Conservation (phyloP, 805 yeast genomes). For the Hanseniaspora hatyaiensis region DNA sequence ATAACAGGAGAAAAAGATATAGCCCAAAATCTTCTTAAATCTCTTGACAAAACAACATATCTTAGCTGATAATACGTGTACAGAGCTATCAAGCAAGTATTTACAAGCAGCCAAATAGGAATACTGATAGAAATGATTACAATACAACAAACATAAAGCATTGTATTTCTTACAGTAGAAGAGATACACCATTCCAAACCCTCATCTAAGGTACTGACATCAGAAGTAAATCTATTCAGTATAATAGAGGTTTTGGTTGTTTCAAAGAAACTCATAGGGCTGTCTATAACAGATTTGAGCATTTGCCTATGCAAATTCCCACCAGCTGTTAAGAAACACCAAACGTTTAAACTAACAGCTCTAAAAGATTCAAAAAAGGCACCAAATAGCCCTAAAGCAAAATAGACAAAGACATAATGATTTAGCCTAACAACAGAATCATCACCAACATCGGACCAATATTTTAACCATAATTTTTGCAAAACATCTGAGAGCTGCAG, state of each 20-base stretch:
- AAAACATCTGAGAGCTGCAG: slow-evolving; percentile 32
- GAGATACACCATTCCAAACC: slow-evolving; percentile 51
- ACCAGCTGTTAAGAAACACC: slow-evolving; percentile 50
- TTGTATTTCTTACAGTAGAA: slow-evolving; percentile 45
- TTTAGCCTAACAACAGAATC: slow-evolving; percentile 29
- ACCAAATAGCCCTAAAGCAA: slow-evolving; percentile 44
- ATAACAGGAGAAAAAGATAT: slow-evolving; percentile 57
- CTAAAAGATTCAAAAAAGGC: slow-evolving; percentile 53
- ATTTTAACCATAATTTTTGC: slow-evolving; percentile 53
- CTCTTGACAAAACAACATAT: slow-evolving; percentile 63
- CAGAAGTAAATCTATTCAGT: slow-evolving; percentile 73
- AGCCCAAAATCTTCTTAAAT: slow-evolving; percentile 66
- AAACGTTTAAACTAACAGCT: slow-evolving; percentile 60
- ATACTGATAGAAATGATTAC: slow-evolving; percentile 55
- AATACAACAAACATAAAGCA: slow-evolving; percentile 44
- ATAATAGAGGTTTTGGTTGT: slow-evolving; percentile 80
- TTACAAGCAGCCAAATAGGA: slow-evolving; percentile 64
- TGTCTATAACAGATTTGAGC: slow-evolving; percentile 47
- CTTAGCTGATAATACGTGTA: slow-evolving; percentile 39
- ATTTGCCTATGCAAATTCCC: slow-evolving; percentile 49
- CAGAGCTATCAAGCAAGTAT: slow-evolving; percentile 36
- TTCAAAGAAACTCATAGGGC: slow-evolving; percentile 76
- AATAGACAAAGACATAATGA: slow-evolving; percentile 37
- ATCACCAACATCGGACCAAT: slow-evolving; percentile 50
- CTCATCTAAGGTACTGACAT: slow-evolving; percentile 71